Percentiles rank a stretch among this genome's conserved stretches.
Conservation (phyloP, 2,329 filamentous ascomycete genomes). For the Xylaria sp. region DNA sequence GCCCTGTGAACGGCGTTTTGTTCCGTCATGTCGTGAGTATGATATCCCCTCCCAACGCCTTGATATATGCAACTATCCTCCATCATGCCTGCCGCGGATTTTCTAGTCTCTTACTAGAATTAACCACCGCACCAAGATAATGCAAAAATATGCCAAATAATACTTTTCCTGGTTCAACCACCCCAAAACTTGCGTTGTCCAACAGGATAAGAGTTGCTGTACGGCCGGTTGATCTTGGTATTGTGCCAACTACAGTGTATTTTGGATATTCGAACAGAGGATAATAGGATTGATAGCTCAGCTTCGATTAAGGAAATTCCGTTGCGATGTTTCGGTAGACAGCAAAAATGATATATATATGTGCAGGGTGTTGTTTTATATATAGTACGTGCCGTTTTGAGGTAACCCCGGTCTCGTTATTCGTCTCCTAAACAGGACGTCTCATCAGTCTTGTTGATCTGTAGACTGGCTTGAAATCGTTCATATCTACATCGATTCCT, state of each 20-base stretch:
- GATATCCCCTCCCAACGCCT: constrained; percentile 17
- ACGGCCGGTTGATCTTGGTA: neutral
- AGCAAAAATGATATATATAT: constrained; percentile 24
- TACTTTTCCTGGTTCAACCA: constrained; percentile 15
- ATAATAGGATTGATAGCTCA: constrained; percentile 17
- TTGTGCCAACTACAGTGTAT: neutral
- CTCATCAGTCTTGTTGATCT: constrained; percentile 35
- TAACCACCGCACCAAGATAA: constrained; percentile 5
- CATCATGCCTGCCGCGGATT: neutral
- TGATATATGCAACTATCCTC: constrained; percentile 23
- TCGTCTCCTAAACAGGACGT: constrained; percentile 26
- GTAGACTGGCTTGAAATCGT: constrained; percentile 36
- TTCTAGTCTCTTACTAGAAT: neutral
- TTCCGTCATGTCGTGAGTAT: constrained; percentile 14
- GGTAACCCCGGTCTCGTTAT: neutral
- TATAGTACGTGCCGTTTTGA: constrained; percentile 7
- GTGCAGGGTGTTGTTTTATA: constrained; percentile 16
- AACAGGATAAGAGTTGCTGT: neutral
- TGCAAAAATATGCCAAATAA: constrained; percentile 14
- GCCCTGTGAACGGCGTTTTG: constrained; percentile 1
- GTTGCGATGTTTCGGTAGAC: constrained; percentile 32
- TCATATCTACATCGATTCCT: constrained; percentile 43
- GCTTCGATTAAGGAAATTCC: constrained; percentile 36
- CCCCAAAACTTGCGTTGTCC: neutral
- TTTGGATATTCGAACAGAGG: neutral